Base-by-base conservation (phyloP, 768 basidiomycete genomes). In the Naematelia encephala region DNA sequence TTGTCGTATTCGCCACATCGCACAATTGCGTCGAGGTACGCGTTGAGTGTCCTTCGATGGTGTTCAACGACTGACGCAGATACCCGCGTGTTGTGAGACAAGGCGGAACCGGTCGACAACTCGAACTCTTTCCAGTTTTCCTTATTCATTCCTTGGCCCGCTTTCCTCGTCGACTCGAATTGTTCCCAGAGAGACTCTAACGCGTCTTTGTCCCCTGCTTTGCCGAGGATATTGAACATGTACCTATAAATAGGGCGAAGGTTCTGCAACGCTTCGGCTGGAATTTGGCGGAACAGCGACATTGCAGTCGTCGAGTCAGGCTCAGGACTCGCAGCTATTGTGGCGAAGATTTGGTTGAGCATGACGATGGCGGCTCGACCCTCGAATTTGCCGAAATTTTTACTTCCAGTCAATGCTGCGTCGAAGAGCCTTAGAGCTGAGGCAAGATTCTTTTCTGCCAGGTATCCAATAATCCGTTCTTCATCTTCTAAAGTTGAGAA, bases 401-500 rank as follows among this genome's bases (percentile, higher is more conserved):
- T 56, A 52, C 5, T 47, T 22, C 19, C 22, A 72, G 26, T 81
- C 16, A 50, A 78, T 16, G 85, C 81, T 0, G 84, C 81, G 23
- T 87, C 81, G 75, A 92, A 92, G 14, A 93, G 78, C 14, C 84
- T 81, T 78, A 91, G 79, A 0, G 90, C 90, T 0, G 84, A 82
- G 0, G 79, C 70, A 60, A 91, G 86, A 62, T 88, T 90, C 67
- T 84, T 83, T 72, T 93, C 91, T 26, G 80, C 66, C 21, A 78
- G 78, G 22, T 90, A 81, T 1, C 75, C 76, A 42, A 83, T 80
- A 8, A 62, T 45, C 42, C 43, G 22, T 14, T 63, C 64, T 29
- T 51, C 45, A 53, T 53, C 27, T 27, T 52, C 13, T 28, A 34
- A 25, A 26, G 57, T 48, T 48, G 46, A 55, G 11, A 49, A 34